Conservation (phyloP, 129 eudicot species). For the Arctium lappa region DNA sequence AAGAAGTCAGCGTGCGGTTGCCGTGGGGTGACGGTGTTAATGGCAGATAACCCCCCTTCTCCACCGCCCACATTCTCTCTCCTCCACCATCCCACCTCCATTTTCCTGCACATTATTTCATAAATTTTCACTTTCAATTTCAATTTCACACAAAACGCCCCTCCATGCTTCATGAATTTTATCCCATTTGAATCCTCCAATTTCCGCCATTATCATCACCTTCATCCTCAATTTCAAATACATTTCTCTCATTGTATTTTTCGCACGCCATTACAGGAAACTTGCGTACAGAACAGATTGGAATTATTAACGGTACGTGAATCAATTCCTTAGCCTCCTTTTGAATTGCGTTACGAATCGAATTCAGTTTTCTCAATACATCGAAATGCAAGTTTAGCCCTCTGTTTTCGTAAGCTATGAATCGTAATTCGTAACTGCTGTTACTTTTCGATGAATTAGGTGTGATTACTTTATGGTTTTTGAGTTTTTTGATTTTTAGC, state of each 20-base stretch:
- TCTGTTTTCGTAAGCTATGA: not conserved
- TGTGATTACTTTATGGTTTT: not conserved
- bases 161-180: not conserved
- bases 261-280: not conserved
- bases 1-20: constrained; percentile 16
- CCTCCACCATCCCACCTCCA: not conserved
- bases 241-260: not conserved
- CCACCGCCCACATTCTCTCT: constrained; percentile 16
- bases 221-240: constrained; percentile 8
- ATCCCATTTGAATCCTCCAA: constrained; percentile 5
- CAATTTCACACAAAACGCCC: not conserved
- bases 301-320: constrained; percentile 11
- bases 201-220: not conserved
- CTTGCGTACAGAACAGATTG: not conserved
- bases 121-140: not conserved
- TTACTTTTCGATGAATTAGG: not conserved
- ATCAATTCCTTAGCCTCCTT: not conserved
- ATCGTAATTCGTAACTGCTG: not conserved
- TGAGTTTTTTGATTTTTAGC: not conserved
- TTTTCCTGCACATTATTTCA: not conserved
- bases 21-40: not conserved
- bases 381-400: not conserved
- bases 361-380: not conserved
- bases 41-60: not conserved
- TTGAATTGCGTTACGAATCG: not conserved